Conservation (phyloP, 331 rosid species). For the Prunus yedoensis region DNA sequence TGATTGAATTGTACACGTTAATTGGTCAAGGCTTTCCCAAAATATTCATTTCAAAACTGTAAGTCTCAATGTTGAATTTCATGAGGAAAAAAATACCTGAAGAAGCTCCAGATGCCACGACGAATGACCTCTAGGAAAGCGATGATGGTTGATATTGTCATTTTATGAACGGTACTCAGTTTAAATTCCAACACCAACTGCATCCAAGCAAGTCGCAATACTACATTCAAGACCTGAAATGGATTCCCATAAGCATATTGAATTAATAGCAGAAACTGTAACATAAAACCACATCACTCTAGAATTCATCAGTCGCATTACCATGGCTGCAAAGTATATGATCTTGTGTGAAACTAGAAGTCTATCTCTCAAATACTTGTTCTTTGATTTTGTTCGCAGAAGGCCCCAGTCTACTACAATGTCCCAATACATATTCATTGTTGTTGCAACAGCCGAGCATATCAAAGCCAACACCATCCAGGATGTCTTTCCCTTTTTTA, state of each 20-base stretch:
- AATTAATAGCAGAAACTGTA: slow-evolving; percentile 8
- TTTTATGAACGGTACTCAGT: slow-evolving; percentile 40
- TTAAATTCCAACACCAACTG: slow-evolving; percentile 52
- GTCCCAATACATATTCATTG: slow-evolving; percentile 54
- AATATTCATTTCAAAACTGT: too few relatives aligned
- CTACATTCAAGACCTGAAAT: slow-evolving; percentile 43
- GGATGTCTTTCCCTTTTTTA: slow-evolving; percentile 37
- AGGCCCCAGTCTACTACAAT: slow-evolving; percentile 63
- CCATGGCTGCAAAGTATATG: slow-evolving; percentile 58
- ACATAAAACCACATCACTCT: neutral
- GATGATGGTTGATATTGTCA: slow-evolving; percentile 40
- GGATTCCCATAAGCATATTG: slow-evolving; percentile 14
- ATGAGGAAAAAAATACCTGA: slow-evolving; percentile 42
- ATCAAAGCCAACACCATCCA: slow-evolving; percentile 56
- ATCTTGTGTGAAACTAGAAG: slow-evolving; percentile 51
- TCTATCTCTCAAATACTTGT: slow-evolving; percentile 53
- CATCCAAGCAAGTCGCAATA: slow-evolving; percentile 60
- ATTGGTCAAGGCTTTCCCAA: neutral
- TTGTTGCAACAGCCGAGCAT: slow-evolving; percentile 50
- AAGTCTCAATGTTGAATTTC: neutral
- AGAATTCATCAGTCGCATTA: slow-evolving; percentile 16
- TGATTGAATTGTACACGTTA: slow-evolving; percentile 16
- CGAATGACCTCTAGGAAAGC: slow-evolving; percentile 62
- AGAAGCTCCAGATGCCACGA: slow-evolving; percentile 78
- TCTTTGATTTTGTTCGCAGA: slow-evolving; percentile 51